A percentile compares a stretch with the other conserved stretches of the same genome.
Conservation (phyloP, 371 early-diverging fungal species). For the Lichtheimia hyalospora region DNA sequence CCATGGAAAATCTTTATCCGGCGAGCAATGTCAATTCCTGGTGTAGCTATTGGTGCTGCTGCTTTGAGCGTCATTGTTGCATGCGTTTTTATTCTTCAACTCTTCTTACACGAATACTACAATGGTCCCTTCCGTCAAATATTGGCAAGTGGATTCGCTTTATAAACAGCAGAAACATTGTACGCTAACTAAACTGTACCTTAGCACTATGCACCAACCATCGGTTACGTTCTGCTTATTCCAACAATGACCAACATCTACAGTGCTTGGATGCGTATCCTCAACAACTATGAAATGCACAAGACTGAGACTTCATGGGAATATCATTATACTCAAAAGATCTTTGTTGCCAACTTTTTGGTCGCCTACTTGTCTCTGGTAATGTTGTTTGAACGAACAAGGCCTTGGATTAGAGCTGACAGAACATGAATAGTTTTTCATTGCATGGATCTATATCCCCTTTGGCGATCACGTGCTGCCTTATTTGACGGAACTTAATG, state of each 20-base stretch:
- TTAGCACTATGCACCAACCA: constrained; percentile 71
- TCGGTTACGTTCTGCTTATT: constrained; percentile 74
- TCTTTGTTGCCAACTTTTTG: constrained; percentile 83
- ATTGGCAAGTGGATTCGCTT: constrained; percentile 25
- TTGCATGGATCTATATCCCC: constrained; percentile 88
- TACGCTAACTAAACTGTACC: not conserved
- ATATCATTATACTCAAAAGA: constrained; percentile 73
- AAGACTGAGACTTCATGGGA: constrained; percentile 73
- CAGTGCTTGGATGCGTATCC: constrained; percentile 54
- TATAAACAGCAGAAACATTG: too few species aligned
- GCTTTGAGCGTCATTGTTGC: constrained; percentile 65
- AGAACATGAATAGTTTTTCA: constrained; percentile 59
- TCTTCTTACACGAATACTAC: constrained; percentile 81
- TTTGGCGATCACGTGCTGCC: constrained; percentile 56
- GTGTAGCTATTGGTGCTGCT: constrained; percentile 62
- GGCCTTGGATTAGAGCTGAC: too few species aligned
- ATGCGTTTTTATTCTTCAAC: constrained; percentile 72
- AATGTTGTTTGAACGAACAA: constrained; percentile 3
- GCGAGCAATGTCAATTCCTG: constrained; percentile 58
- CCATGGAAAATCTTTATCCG: constrained; percentile 70
- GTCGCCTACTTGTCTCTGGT: constrained; percentile 77
- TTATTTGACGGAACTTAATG: constrained; percentile 36
- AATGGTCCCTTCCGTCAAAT: constrained; percentile 67
- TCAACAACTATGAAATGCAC: constrained; percentile 86
- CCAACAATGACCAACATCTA: constrained; percentile 73